Conservation (phyloP, 805 yeast species). For the Schizosaccharomyces osmophilus region DNA sequence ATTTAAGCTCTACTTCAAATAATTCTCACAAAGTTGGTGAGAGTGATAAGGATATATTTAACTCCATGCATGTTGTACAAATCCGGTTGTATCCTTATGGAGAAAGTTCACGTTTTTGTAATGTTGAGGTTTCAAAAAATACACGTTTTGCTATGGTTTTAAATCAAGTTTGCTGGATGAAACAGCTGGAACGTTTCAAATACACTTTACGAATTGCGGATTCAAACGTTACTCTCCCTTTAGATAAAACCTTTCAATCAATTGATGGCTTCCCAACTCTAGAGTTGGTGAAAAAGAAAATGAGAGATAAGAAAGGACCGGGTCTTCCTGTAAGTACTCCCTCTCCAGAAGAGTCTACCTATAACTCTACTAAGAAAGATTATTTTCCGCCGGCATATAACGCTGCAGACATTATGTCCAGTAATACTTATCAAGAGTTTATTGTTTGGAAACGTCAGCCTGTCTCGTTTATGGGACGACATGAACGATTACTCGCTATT, state of each 20-base stretch:
- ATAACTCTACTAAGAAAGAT: background rate
- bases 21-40: background rate
- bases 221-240: conserved; percentile 8
- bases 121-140: conserved; percentile 7
- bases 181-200: conserved; percentile 12
- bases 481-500: conserved; percentile 60
- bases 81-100: conserved; percentile 14
- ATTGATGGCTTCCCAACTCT: conserved; percentile 20
- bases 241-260: conserved; percentile 15
- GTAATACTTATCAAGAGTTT: conserved; percentile 53
- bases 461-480: conserved; percentile 52
- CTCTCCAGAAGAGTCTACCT: conserved; percentile 4
- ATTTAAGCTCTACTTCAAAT: background rate
- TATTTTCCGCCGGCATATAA: background rate
- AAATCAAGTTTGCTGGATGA: conserved; percentile 13
- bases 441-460: conserved; percentile 76
- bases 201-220: conserved; percentile 15
- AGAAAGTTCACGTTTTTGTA: conserved; percentile 13
- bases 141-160: conserved; percentile 11
- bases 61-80: conserved; percentile 3
- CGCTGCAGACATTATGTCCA: conserved; percentile 1
- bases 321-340: conserved; percentile 13
- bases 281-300: conserved; percentile 16
- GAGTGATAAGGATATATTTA: background rate
- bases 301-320: background rate